Evolutionary conservation across 768 basidiomycete species (phyloP), one percentile per base, ranked within the genome.

Genomic region (Rhodocollybia butyracea): DNA sequence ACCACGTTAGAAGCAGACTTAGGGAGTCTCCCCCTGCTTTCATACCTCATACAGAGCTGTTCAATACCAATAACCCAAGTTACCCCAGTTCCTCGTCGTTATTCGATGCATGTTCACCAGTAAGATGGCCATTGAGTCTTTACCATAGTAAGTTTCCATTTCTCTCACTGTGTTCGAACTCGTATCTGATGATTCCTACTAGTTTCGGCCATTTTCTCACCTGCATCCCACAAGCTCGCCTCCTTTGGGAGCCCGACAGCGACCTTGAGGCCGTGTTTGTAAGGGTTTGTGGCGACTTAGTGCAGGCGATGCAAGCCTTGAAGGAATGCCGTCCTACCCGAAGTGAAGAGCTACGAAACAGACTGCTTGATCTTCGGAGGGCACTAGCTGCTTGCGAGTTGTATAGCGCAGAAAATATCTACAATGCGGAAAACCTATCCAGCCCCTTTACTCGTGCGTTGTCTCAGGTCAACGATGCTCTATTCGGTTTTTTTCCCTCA

Each of bases 221-320:
- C n/a, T 57, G 31, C 27, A 58, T 60, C 24, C 22, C 48, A 5
- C 38, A 50, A 39, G 48, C 52, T 31, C 30, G 47, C 8, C 40
- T 56, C 7, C 36, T 34, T 21, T 60, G 59, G 59, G 19, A n/a
- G 22, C 8, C 51, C n/a, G 50, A 40, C 19, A 51, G 46, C 24
- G 21, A 32, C 7, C 31, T 43, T 24, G 59, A 57, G 8, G 13
- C 31, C 7, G 41, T 50, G 12, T 41, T 60, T 30, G 26, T 41
- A 12, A 50, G 39, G n/a, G 51, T 42, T 10, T 40, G 51, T 43
- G 59, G 59, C 11, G 59, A 60, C 38, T 43, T 60, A 34, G 59
- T 60, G 6, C 59, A 60, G 22, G 59, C 59, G 13, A 46, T 60
- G 21, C 59, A 60, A 51, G 59, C 59, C 6, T 36, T 60, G n/a